A percentile compares a stretch with the other conserved stretches of the same genome.
These are phyloP conservation scores for Candida insectalens DNA, from an alignment of 805 yeast species.

Conservation along the genomic window DNA sequence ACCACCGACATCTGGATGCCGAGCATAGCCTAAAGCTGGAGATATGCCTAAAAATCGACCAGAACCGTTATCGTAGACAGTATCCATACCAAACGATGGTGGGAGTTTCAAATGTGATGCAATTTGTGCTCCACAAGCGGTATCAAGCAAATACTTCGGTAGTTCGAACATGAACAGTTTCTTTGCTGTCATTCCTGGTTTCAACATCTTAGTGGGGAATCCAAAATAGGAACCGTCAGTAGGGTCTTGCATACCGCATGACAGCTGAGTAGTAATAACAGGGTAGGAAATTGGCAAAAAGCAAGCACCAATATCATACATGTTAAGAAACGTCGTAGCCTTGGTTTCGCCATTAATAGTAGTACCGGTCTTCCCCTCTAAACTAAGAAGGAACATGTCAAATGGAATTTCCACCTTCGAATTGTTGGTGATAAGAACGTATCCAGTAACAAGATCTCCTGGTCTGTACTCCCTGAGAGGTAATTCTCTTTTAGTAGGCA, in stretches of 20 bases:
- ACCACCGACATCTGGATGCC: too few relatives aligned
- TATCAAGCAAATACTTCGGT: conserved; percentile 43
- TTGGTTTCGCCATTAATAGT: background rate
- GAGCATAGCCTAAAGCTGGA: too few relatives aligned
- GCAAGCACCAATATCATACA: conserved; percentile 43
- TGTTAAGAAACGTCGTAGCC: conserved; percentile 7
- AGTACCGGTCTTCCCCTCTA: conserved; percentile 38
- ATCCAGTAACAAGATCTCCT: conserved; percentile 62
- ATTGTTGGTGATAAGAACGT: conserved; percentile 32
- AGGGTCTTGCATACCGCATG: conserved; percentile 7
- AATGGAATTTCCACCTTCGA: conserved; percentile 36
- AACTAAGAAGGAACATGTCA: conserved; percentile 50
- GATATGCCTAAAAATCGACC: conserved; percentile 8
- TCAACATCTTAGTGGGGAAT: conserved; percentile 32
- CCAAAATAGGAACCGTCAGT: conserved; percentile 25
- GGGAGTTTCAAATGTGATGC: conserved; percentile 27
- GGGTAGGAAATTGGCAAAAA: conserved; percentile 25
- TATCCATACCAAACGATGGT: conserved; percentile 31
- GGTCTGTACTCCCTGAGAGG: conserved; percentile 47
- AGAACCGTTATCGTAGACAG: conserved; percentile 14
- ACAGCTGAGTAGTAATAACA: background rate
- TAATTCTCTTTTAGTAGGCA: conserved; percentile 18
- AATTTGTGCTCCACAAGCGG: conserved; percentile 34
- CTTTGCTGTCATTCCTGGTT: conserved; percentile 39
- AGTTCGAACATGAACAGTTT: conserved; percentile 49